Conservation (phyloP, 768 basidiomycete species). For the Pleurotus giganteus region DNA sequence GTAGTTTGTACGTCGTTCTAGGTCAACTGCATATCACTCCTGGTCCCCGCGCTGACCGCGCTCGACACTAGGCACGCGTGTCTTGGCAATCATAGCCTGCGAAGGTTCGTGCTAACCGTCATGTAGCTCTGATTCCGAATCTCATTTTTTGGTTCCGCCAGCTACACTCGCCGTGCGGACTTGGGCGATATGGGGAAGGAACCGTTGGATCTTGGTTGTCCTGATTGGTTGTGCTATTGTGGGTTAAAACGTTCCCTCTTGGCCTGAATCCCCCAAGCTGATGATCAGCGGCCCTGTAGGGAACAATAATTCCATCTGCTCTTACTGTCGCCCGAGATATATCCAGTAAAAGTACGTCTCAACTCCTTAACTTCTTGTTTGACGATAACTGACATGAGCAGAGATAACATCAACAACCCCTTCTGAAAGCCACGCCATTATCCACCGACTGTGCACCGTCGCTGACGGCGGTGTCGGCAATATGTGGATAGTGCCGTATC, state of each 20-base stretch:
- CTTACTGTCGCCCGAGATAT: conserved; percentile 13
- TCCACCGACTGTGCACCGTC: background rate
- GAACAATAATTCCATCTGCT: conserved; percentile 13
- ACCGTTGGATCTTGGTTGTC: conserved; percentile 13
- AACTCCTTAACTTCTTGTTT: background rate
- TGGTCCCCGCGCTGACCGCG: background rate
- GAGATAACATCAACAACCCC: background rate
- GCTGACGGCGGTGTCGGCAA: conserved; percentile 3
- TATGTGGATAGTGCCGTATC: conserved; percentile 3
- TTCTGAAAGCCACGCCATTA: background rate
- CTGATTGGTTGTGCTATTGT: conserved; percentile 14
- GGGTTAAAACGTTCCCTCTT: background rate
- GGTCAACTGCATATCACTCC: background rate
- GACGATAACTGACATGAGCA: background rate
- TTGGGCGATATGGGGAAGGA: conserved; percentile 26
- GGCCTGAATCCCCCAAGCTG: too few species aligned
- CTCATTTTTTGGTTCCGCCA: background rate
- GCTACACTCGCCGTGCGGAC: conserved; percentile 23
- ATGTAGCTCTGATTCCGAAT: background rate
- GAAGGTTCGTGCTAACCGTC: conserved; percentile 12
- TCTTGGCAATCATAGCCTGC: conserved; percentile 15
- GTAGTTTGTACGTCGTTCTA: background rate
- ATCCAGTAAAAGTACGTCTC: conserved; percentile 8
- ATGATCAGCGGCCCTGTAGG: too few species aligned
- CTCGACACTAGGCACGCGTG: conserved; percentile 11